Conservation (phyloP, 2,329 filamentous ascomycete species). For the Triangularia verruculosa region DNA sequence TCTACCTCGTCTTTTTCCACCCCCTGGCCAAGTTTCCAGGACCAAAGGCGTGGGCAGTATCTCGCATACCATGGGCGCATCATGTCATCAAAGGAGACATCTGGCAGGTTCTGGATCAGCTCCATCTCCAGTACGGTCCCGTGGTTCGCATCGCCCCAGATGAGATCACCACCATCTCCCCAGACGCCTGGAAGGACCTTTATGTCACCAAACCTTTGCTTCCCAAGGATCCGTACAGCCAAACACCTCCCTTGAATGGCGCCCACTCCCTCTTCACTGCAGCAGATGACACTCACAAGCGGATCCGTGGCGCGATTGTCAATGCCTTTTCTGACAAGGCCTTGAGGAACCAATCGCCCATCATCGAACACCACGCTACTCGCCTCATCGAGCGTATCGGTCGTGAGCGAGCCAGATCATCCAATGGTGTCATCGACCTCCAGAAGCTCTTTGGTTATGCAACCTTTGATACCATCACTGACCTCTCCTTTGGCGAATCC, state of each 20-base stretch:
- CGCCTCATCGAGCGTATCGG: background rate
- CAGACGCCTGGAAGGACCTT: conserved; percentile 17
- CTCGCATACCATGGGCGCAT: conserved; percentile 12
- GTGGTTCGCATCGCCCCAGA: conserved; percentile 17
- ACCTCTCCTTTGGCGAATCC: conserved; percentile 16
- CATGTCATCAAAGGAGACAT: conserved; percentile 8
- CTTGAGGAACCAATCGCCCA: conserved; percentile 9
- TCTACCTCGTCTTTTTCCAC: conserved; percentile 14
- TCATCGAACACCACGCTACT: conserved; percentile 6
- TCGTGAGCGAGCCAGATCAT: background rate
- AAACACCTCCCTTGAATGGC: conserved; percentile 9
- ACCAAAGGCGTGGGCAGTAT: conserved; percentile 11
- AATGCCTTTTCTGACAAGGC: conserved; percentile 13
- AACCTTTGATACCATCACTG: conserved; percentile 31
- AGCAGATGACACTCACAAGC: conserved; percentile 11
- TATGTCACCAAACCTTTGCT: conserved; percentile 11
- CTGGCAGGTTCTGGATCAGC: background rate
- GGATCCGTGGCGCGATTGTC: conserved; percentile 13
- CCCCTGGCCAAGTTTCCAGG: conserved; percentile 13
- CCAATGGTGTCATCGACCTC: background rate
- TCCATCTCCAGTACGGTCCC: conserved; percentile 12
- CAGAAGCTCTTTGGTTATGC: background rate
- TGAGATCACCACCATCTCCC: conserved; percentile 15
- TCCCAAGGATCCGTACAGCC: conserved; percentile 16
- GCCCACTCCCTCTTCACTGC: conserved; percentile 16